Conservation (phyloP, 2,329 filamentous ascomycete genomes). For the Penicillium brevicompactum region DNA sequence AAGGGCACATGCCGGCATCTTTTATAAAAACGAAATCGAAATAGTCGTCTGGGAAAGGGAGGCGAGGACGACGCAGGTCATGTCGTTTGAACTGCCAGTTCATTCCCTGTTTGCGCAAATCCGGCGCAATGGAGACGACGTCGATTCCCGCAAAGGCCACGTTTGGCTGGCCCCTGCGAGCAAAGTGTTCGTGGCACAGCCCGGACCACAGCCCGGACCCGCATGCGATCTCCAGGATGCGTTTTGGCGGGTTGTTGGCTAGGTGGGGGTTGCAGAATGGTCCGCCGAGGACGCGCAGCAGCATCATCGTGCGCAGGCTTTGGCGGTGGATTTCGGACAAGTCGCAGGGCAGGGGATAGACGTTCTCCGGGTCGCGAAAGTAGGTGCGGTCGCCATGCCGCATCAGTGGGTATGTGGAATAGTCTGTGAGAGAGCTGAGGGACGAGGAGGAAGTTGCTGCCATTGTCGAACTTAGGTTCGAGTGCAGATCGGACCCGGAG, state of each 20-base stretch:
- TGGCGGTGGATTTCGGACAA: conserved; percentile 85
- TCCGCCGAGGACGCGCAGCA: conserved; percentile 78
- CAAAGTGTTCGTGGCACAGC: conserved; percentile 80
- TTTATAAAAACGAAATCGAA: conserved; percentile 91
- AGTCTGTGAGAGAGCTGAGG: conserved; percentile 39
- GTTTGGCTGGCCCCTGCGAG: conserved; percentile 65
- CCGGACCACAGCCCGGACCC: conserved; percentile 89
- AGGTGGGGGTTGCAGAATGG: conserved; percentile 74
- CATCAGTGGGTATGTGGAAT: conserved; percentile 61
- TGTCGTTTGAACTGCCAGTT: conserved; percentile 89
- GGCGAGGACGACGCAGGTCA: conserved; percentile 72
- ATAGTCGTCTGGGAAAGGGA: conserved; percentile 76
- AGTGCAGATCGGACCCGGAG: conserved; percentile 38
- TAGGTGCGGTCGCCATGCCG: conserved; percentile 80
- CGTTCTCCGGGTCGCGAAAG: conserved; percentile 69
- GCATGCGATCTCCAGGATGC: conserved; percentile 84
- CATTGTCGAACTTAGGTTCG: conserved; percentile 36
- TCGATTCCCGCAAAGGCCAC: conserved; percentile 83
- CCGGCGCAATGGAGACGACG: conserved; percentile 70
- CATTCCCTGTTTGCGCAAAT: conserved; percentile 70
- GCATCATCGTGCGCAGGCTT: conserved; percentile 77
- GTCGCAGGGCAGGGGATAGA: conserved; percentile 88
- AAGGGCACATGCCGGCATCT: conserved; percentile 72
- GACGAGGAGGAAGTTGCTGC: conserved; percentile 40
- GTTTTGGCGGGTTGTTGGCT: conserved; percentile 67